Conservation (phyloP, 2,329 filamentous ascomycete species). For the Neophaeococcomyces aloes region DNA sequence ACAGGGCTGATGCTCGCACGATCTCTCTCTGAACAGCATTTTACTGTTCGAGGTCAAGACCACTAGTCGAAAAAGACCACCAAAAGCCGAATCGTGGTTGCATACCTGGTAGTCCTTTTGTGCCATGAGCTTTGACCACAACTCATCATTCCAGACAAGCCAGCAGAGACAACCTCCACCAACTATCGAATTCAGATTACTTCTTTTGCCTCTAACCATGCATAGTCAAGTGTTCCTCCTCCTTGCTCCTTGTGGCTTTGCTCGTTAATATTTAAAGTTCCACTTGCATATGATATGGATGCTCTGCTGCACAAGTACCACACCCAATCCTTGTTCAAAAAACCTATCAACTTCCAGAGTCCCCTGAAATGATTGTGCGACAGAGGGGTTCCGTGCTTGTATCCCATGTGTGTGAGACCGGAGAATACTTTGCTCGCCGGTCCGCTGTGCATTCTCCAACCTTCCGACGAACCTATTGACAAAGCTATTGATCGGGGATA, state of each 20-base stretch:
- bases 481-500: slow-evolving; percentile 1
- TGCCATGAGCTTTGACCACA: too few species aligned
- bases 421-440: not conserved
- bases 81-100: too few species aligned
- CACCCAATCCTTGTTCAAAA: not conserved
- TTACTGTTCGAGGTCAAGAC: too few species aligned
- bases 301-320: not conserved
- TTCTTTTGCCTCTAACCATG: not conserved
- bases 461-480: not conserved
- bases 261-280: not conserved
- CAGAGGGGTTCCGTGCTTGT: too few species aligned
- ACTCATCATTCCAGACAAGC: too few species aligned
- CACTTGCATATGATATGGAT: slow-evolving; percentile 1
- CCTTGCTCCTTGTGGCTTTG: not conserved
- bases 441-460: not conserved
- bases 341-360: not conserved
- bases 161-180: too few species aligned
- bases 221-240: slow-evolving; percentile 4
- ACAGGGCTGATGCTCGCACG: not conserved
- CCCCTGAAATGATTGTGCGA: not conserved
- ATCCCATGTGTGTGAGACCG: not conserved
- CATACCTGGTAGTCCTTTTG: too few species aligned
- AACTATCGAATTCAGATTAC: too few species aligned
- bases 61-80: too few species aligned
- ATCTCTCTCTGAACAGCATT: not conserved